Evolutionary conservation across 805 yeast genomes (phyloP).

Genomic region (Myxozyma neotropica): DNA sequence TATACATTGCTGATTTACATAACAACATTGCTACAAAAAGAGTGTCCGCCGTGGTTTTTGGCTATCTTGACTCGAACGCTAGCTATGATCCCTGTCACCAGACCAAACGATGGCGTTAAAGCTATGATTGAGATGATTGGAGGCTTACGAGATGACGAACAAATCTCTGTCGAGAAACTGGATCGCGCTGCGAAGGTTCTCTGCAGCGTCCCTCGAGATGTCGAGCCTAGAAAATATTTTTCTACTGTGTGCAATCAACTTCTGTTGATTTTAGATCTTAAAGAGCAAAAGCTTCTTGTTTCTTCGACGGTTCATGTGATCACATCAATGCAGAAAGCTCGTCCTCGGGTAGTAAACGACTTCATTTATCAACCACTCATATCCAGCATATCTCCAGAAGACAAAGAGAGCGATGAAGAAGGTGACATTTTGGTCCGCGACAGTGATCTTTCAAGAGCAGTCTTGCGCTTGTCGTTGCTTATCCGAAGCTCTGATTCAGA

Average conservation of each 20-base stretch:
- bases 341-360: constrained; percentile 55
- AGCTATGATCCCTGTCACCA: constrained; percentile 55
- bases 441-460: constrained; percentile 47
- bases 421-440: constrained; percentile 36
- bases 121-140: constrained; percentile 74
- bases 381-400: neutral
- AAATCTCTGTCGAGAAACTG: constrained; percentile 64
- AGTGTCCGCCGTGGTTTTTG: constrained; percentile 53
- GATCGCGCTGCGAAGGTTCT: constrained; percentile 68
- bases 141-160: constrained; percentile 75
- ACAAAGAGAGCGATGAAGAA: neutral
- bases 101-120: constrained; percentile 68
- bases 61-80: constrained; percentile 53
- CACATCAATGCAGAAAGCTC: constrained; percentile 45
- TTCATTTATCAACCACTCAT: constrained; percentile 52
- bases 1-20: constrained; percentile 65
- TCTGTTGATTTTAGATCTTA: constrained; percentile 53
- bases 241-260: constrained; percentile 63
- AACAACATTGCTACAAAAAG: constrained; percentile 57
- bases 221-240: constrained; percentile 57
- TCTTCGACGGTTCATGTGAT: constrained; percentile 56
- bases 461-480: constrained; percentile 12
- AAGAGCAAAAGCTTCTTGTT: constrained; percentile 55
- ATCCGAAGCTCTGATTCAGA: constrained; percentile 22
- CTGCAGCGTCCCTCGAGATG: constrained; percentile 59